These are phyloP conservation scores for Heritiera littoralis DNA, from an alignment of 345 rosid species.

Conservation along the genomic window DNA sequence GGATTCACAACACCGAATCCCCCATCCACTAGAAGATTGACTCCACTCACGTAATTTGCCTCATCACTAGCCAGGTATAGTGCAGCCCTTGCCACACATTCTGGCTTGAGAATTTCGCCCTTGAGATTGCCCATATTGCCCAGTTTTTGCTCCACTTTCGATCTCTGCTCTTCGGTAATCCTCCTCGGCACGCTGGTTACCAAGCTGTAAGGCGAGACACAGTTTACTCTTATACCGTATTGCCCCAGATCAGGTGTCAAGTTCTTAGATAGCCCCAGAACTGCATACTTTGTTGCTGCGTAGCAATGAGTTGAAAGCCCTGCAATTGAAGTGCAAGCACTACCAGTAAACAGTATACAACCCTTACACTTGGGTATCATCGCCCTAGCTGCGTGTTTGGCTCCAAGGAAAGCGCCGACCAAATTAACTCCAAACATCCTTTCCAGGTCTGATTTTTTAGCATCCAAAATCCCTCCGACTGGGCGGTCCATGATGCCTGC, in stretches of 20 bases:
- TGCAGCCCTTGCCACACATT: slow-evolving; percentile 35
- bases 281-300: slow-evolving; percentile 32
- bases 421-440: slow-evolving; percentile 34
- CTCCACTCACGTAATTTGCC: slow-evolving; percentile 41
- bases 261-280: slow-evolving; percentile 35
- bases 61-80: slow-evolving; percentile 44
- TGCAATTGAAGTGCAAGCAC: slow-evolving; percentile 33
- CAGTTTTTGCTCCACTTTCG: background rate
- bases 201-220: slow-evolving; percentile 31
- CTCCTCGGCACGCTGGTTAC: background rate
- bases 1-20: slow-evolving; percentile 38
- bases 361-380: slow-evolving; percentile 40
- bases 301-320: slow-evolving; percentile 31
- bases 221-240: slow-evolving; percentile 45
- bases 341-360: slow-evolving; percentile 36
- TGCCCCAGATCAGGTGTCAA: slow-evolving; percentile 42
- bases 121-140: slow-evolving; percentile 24
- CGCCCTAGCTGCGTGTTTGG: slow-evolving; percentile 45
- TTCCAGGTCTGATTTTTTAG: slow-evolving; percentile 30
- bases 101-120: slow-evolving; percentile 27
- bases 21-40: slow-evolving; percentile 45
- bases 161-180: background rate
- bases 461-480: slow-evolving; percentile 30
- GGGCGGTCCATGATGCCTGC: slow-evolving; percentile 29
- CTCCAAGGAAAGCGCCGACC: slow-evolving; percentile 32